Evolutionary conservation across 2,329 filamentous ascomycete genomes (phyloP), one percentile per base, ranked within the genome.

Genomic region (Beauveria sp.): DNA sequence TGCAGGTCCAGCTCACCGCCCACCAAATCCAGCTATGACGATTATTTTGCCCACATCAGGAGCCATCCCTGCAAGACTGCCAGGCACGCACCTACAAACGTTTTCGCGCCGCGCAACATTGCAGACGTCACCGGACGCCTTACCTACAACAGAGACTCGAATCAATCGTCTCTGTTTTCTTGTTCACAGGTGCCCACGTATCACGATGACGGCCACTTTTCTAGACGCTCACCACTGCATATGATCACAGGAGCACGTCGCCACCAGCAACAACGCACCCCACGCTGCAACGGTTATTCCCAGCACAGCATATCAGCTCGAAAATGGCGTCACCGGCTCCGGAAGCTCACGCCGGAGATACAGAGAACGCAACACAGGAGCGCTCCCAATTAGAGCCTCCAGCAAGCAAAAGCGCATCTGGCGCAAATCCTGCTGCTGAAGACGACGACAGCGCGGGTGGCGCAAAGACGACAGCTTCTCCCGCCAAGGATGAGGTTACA

Each of bases 211-310:
- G 65, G 61, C 62, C 66, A 62, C 64, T 62, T 67, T 73, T 68
- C 70, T 70, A 68, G 67, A 73, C 68, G 70, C 73, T 75, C 73
- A 75, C 73, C 66, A 67, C 70, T 73, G 68, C 65, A 70, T 67
- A 73, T 72, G 71, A 71, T 70, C 53, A 63, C 58, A 69, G 66
- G 68, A 65, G 63, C 64, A 65, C 14, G 14, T 38, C 34, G 14
- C 34, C 47, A 16, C 24, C 40, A 14, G 28, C 24, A 12, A 20
- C 40, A 3, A 43, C 10, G 8, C 8, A 58, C 6, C 22, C 56
- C 34, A 24, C 56, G 20, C 46, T 50, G 38, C 47, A 58, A n/a
- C 22, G 9, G 22, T 20, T 9, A 20, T 18, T n/a, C 56, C 1
- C 46, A 40, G 22, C 18, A 16, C 10, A 30, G 34, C 45, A 46